Base-by-base conservation (phyloP, 2,329 filamentous ascomycete genomes). In the Fusarium euwallaceae region DNA sequence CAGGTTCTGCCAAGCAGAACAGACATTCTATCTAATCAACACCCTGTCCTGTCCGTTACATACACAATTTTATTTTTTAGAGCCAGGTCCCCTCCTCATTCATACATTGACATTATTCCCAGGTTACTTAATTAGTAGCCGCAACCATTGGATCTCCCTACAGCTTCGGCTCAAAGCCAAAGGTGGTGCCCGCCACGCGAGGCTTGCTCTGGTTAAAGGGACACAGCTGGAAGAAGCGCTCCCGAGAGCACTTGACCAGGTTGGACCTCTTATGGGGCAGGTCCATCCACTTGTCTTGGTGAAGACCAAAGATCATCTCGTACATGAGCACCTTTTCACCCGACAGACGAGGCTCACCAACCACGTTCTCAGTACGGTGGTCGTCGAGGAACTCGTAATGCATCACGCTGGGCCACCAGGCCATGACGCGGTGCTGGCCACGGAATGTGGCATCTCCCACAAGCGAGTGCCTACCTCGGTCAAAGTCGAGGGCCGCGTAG, bases 221-320 rank as follows among this genome's bases (percentile, higher is more conserved):
- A 68, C 89, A 90, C 20, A 93, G 81, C 80, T 93, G 91, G 83
- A 94, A 94, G 85, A 93, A 94, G 70, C 91, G 87, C 80, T 92
- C 90, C 11, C 92, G 84, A 53, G 88, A 89, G 76, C 91, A 92
- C 71, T 87, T 86, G 80, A 93, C 88, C 55, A 93, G 87, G 3
- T 91, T 92, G 67, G 91, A 91, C 39, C 92, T 87, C 86, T 94
- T 94, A 77, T 94, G 90, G 16, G 91, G 91, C 73, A 94, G 82
- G 75, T 94, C 92, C 73, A 94, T 90, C 74, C 93, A 91, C 83
- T 93, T 93, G 76, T 92, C 90, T 39, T 95, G 86, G 20, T 90
- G 89, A 77, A 95, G 92, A 1, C 93, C 93, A 76, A 94, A 92
- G 64, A 92, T 89, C 67, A 93, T 88, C 78, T 95, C 93, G 80